Evolutionary conservation across 2,329 filamentous ascomycete genomes (phyloP).

Genomic region (Alternaria panax): DNA sequence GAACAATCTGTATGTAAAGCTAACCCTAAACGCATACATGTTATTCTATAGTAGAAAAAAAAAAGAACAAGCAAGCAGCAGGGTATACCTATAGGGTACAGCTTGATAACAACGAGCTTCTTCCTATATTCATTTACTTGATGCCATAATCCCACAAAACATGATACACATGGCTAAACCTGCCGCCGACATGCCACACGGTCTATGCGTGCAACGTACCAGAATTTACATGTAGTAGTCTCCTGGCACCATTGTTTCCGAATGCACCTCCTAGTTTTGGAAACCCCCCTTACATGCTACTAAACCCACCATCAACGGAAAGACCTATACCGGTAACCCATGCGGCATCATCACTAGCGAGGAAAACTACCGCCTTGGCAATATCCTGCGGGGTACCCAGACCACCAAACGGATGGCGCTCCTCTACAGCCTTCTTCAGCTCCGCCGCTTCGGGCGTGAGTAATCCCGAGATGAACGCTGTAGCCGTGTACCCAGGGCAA

Average conservation of each 20-base stretch:
- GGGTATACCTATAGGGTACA: too few relatives aligned
- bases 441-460: conserved; percentile 16
- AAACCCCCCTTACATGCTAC: conserved; percentile 23
- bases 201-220: not conserved
- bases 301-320: conserved; percentile 58
- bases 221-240: not conserved
- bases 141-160: too few relatives aligned
- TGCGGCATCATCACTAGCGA: conserved; percentile 57
- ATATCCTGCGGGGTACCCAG: conserved; percentile 45
- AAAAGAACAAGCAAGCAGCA: too few relatives aligned
- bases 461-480: conserved; percentile 36
- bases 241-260: not conserved
- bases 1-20: too few relatives aligned
- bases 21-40: too few relatives aligned
- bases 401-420: conserved; percentile 40
- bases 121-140: too few relatives aligned
- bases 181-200: too few relatives aligned
- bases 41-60: too few relatives aligned
- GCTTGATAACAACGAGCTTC: too few relatives aligned
- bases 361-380: conserved; percentile 52
- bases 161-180: too few relatives aligned
- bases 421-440: conserved; percentile 15
- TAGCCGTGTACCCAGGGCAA: conserved; percentile 58
- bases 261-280: too few relatives aligned
- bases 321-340: conserved; percentile 57